Evolutionary conservation across 108 stramenopile genomes (phyloP), one percentile per base, ranked within the genome.

Genomic region (Stephanodiscus minutulus): DNA sequence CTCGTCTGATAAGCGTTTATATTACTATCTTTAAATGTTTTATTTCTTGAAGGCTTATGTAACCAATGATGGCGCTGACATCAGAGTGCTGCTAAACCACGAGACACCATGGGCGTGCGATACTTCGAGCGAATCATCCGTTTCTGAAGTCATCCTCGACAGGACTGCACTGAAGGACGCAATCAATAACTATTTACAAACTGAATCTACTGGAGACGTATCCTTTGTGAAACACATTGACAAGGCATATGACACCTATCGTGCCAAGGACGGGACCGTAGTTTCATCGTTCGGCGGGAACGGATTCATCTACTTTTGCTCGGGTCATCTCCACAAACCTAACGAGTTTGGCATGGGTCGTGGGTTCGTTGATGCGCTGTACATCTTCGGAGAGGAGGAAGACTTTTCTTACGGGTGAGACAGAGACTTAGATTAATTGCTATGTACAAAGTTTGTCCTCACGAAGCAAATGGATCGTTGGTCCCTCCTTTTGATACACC

Each of bases 21-120:
- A n/a, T n/a, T n/a, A n/a, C n/a, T n/a, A n/a, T n/a, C n/a, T n/a
- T n/a, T n/a, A n/a, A n/a, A 8, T 11, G 7, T 39, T 1, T 8
- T 39, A 39, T 39, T 11, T 39, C 11, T 39, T 11, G 8, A 4
- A 39, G 7, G 73, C 73, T 35, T 21, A 50, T 12, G 2, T 73
- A 31, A 47, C 33, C 20, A 31, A 31, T 15, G 11, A 13, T 15
- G 11, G 5, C 25, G 24, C 28, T 25, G 18, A 44, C 10, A 18
- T 37, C 13, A 61, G 73, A 24, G 39, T 74, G n/a, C 28, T 56
- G 1, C 54, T 74, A 6, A 67, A 74, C 31, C 73, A 74, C 41
- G 66, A 74, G 54, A 63, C 22, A 7, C 35, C 29, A 0, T 29
- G 29, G 10, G 27, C 13, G 11, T 25, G 24, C 5, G 35, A 35